phyloP scores from a whole-genome alignment of 2,329 filamentous ascomycete genomes.

The Hypomyces perniciosus region DNA sequence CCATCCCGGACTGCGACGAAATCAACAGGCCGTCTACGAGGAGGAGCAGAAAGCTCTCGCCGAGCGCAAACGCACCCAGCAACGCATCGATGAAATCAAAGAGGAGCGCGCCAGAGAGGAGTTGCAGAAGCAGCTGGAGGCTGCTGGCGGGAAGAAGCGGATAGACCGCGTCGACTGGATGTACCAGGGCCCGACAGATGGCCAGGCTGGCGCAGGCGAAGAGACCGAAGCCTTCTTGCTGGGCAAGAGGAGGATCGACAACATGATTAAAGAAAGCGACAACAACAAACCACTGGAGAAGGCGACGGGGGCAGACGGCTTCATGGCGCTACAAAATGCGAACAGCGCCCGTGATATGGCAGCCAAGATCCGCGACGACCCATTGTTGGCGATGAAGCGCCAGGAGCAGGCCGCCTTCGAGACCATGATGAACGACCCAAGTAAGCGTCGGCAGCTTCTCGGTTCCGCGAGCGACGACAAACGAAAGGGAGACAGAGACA shows the following conservation, averaged over 20 bases:
- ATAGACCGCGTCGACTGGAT: constrained; percentile 93
- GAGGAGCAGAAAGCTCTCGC: constrained; percentile 89
- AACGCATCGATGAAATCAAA: constrained; percentile 85
- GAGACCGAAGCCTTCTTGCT: constrained; percentile 92
- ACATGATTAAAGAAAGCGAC: constrained; percentile 70
- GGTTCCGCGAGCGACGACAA: constrained; percentile 53
- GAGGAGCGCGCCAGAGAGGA: constrained; percentile 92
- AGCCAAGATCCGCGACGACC: constrained; percentile 83
- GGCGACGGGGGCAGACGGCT: constrained; percentile 53
- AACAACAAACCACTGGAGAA: constrained; percentile 71
- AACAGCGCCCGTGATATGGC: constrained; percentile 75
- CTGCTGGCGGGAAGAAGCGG: constrained; percentile 74
- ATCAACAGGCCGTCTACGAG: constrained; percentile 85
- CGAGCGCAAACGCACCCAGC: constrained; percentile 89
- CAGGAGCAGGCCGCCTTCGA: constrained; percentile 80
- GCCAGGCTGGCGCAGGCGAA: constrained; percentile 70
- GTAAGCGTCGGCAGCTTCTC: constrained; percentile 61
- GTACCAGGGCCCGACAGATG: constrained; percentile 81
- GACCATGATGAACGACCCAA: constrained; percentile 72
- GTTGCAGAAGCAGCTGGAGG: constrained; percentile 82
- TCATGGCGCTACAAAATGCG: constrained; percentile 59
- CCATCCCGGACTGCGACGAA: constrained; percentile 85
- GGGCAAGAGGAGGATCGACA: constrained; percentile 87
- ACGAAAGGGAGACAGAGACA: constrained; percentile 39
- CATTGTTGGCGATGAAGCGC: constrained; percentile 85